These are phyloP conservation scores for Xylariaceae sp. DNA, from an alignment of 2,329 filamentous ascomycete species.

Conservation along the genomic window DNA sequence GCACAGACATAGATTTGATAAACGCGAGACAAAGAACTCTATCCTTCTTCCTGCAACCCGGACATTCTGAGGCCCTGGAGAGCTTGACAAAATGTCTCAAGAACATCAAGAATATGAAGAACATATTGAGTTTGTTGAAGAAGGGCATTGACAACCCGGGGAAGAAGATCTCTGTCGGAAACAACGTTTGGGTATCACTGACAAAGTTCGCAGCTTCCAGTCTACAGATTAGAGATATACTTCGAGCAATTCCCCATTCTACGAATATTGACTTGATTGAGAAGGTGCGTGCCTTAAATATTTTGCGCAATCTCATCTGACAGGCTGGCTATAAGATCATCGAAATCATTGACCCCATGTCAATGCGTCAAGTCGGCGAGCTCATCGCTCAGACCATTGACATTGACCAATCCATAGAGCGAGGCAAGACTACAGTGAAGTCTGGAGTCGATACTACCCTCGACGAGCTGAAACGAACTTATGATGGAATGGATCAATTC, in stretches of 20 bases:
- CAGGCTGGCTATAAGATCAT: conserved; percentile 3
- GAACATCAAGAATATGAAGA: conserved; percentile 70
- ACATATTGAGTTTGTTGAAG: conserved; percentile 63
- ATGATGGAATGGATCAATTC: conserved; percentile 72
- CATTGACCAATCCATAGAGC: conserved; percentile 69
- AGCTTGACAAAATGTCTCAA: conserved; percentile 56
- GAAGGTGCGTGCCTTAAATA: conserved; percentile 37
- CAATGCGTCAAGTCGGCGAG: conserved; percentile 55
- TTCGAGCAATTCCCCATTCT: conserved; percentile 53
- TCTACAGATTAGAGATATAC: conserved; percentile 62
- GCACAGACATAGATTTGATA: conserved; percentile 63
- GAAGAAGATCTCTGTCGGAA: conserved; percentile 49
- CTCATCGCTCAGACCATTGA: conserved; percentile 73
- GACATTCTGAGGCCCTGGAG: conserved; percentile 57
- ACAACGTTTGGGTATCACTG: conserved; percentile 70
- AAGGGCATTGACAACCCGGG: conserved; percentile 66
- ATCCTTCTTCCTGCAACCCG: conserved; percentile 58
- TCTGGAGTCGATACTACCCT: conserved; percentile 68
- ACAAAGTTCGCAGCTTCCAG: conserved; percentile 66
- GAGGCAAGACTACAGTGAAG: conserved; percentile 68
- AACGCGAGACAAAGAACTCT: conserved; percentile 68
- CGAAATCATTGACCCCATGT: conserved; percentile 57
- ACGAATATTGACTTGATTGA: conserved; percentile 47
- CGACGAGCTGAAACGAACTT: conserved; percentile 72
- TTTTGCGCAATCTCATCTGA: background rate